These are phyloP conservation scores for Exutisphaerella laricina DNA, from an alignment of 2,329 filamentous ascomycete species.

Conservation along the genomic window DNA sequence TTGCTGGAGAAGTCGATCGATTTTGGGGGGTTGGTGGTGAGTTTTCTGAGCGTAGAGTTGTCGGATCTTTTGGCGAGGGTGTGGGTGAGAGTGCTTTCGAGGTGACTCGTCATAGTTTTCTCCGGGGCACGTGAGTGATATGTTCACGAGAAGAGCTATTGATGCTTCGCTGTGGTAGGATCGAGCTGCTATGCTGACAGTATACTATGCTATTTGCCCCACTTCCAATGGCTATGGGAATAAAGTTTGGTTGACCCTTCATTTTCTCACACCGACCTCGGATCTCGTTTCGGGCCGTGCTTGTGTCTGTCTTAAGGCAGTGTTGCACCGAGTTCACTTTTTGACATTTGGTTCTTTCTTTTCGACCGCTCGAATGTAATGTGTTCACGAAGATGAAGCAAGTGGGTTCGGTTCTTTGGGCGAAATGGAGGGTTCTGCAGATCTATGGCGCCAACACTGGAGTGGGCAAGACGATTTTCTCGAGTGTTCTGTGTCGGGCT, in stretches of 20 bases:
- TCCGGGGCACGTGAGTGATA: too few relatives aligned
- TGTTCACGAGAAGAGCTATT: background rate
- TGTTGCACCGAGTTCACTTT: too few relatives aligned
- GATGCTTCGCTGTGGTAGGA: background rate
- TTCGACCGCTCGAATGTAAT: slow-evolving; percentile 4
- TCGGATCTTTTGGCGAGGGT: slow-evolving; percentile 37
- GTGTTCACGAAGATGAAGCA: slow-evolving; percentile 38
- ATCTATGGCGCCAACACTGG: slow-evolving; percentile 80
- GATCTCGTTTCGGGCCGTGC: too few relatives aligned
- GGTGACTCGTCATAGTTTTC: too few relatives aligned
- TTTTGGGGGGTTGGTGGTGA: slow-evolving; percentile 42
- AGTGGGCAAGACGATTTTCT: slow-evolving; percentile 78
- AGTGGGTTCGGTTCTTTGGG: slow-evolving; percentile 59
- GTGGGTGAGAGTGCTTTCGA: slow-evolving; percentile 26
- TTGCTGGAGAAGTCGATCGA: slow-evolving; percentile 58
- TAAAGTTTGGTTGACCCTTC: too few relatives aligned
- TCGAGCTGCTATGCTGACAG: too few relatives aligned
- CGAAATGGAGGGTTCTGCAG: slow-evolving; percentile 63
- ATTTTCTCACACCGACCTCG: slow-evolving; percentile 1
- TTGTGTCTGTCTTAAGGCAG: too few relatives aligned
- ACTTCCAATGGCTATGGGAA: slow-evolving; percentile 5
- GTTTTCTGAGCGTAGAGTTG: slow-evolving; percentile 42
- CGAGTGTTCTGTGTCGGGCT: slow-evolving; percentile 64
- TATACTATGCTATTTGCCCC: too few relatives aligned
- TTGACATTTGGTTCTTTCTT: too few relatives aligned